phyloP scores from a whole-genome alignment of 805 yeast genomes.

The Candida argentea region DNA sequence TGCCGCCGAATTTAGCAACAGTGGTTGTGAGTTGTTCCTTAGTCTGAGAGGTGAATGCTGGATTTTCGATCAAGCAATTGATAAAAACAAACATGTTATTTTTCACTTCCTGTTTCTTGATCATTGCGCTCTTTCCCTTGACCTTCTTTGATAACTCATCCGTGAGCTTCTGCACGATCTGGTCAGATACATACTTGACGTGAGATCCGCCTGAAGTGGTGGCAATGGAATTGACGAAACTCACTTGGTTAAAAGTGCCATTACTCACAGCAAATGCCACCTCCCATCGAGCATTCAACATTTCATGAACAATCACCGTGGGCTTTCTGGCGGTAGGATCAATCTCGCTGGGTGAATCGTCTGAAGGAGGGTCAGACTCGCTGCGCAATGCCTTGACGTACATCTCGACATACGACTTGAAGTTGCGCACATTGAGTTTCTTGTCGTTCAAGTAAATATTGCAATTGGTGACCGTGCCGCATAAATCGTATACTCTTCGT shows the following conservation, averaged over 20 bases:
- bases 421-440: conserved; percentile 56
- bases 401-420: conserved; percentile 83
- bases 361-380: conserved; percentile 27
- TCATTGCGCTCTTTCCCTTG: conserved; percentile 54
- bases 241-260: conserved; percentile 83
- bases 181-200: conserved; percentile 76
- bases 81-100: conserved; percentile 85
- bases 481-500: conserved; percentile 91
- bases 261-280: conserved; percentile 91
- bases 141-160: conserved; percentile 57
- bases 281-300: conserved; percentile 87
- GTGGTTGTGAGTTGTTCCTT: conserved; percentile 92
- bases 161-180: conserved; percentile 65
- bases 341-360: conserved; percentile 10
- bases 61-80: conserved; percentile 90
- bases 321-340: conserved; percentile 23
- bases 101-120: conserved; percentile 81
- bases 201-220: conserved; percentile 97
- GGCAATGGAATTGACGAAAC: conserved; percentile 95
- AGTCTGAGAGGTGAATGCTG: conserved; percentile 95
- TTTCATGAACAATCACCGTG: conserved; percentile 61
- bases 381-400: conserved; percentile 69
- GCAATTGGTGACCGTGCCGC: conserved; percentile 85
- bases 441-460: conserved; percentile 71
- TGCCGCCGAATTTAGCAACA: conserved; percentile 80